These are phyloP conservation scores for Suillus americanus DNA, from an alignment of 768 basidiomycete genomes.

Conservation along the genomic window DNA sequence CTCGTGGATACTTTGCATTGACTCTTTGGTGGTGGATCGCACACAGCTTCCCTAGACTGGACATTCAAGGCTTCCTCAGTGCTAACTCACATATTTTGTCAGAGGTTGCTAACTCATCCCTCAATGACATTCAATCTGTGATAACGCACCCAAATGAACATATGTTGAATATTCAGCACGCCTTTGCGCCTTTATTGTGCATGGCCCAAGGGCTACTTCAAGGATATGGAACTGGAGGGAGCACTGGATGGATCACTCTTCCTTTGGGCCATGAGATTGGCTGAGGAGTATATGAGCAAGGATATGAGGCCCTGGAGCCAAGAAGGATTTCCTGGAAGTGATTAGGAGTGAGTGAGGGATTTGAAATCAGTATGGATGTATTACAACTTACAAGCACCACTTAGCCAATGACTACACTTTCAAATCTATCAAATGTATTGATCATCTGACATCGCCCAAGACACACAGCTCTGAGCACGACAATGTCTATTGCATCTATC, in stretches of 20 bases:
- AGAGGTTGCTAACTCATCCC: constrained; percentile 37
- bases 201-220: constrained; percentile 25
- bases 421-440: neutral
- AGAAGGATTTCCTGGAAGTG: constrained; percentile 21
- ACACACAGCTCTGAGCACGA: neutral
- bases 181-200: constrained; percentile 35
- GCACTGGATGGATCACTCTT: constrained; percentile 38
- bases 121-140: constrained; percentile 38
- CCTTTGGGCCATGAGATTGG: constrained; percentile 29
- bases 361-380: neutral
- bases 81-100: constrained; percentile 12
- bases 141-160: constrained; percentile 37
- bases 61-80: constrained; percentile 32
- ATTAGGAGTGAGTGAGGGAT: neutral
- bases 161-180: constrained; percentile 31
- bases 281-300: constrained; percentile 31
- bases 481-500: too few relatives aligned
- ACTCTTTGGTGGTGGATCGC: constrained; percentile 29
- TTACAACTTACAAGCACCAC: constrained; percentile 4
- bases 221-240: constrained; percentile 29
- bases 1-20: constrained; percentile 28
- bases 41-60: constrained; percentile 28
- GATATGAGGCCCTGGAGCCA: constrained; percentile 23
- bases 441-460: neutral
- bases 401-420: neutral